phyloP scores from a whole-genome alignment of 768 basidiomycete species.

The Auricularia cornea region DNA sequence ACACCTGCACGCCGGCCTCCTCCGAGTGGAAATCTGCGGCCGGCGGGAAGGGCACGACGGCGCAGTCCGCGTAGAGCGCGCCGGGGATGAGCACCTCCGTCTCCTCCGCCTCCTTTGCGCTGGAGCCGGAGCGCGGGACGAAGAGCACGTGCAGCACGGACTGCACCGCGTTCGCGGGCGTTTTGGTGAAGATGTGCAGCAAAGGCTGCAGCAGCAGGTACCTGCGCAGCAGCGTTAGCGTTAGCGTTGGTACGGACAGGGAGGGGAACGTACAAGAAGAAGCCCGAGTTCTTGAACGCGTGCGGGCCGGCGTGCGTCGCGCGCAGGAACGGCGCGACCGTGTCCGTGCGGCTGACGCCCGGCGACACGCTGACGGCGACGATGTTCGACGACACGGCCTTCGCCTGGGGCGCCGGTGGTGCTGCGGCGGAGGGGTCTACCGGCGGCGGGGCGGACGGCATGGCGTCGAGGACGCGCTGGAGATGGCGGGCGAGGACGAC shows the following conservation, averaged over 20 bases:
- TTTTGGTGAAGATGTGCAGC: slow-evolving; percentile 61
- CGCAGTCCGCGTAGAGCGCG: slow-evolving; percentile 69
- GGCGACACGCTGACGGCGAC: slow-evolving; percentile 67
- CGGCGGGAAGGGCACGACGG: slow-evolving; percentile 34
- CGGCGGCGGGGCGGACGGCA: slow-evolving; percentile 25
- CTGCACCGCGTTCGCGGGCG: slow-evolving; percentile 56
- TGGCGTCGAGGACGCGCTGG: slow-evolving; percentile 6
- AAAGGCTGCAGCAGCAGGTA: slow-evolving; percentile 62
- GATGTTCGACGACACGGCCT: slow-evolving; percentile 60
- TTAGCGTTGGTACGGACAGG: slow-evolving; percentile 21
- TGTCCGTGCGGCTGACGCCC: slow-evolving; percentile 66
- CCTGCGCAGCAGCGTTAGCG: too few relatives aligned
- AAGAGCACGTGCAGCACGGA: slow-evolving; percentile 75
- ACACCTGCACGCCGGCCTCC: slow-evolving; percentile 2
- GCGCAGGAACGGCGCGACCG: slow-evolving; percentile 39
- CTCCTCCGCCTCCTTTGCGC: slow-evolving; percentile 34
- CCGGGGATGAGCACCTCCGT: slow-evolving; percentile 56
- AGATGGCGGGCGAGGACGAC: slow-evolving; percentile 3
- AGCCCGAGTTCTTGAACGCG: slow-evolving; percentile 34
- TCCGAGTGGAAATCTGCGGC: slow-evolving; percentile 2
- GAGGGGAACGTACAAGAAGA: slow-evolving; percentile 33
- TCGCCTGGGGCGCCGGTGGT: slow-evolving; percentile 23
- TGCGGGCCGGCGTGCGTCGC: slow-evolving; percentile 13
- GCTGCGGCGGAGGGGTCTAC: slow-evolving; percentile 24
- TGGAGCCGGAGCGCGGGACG: slow-evolving; percentile 35